Evolutionary conservation across 345 rosid species (phyloP).

Genomic region (Gossypium anomalum): DNA sequence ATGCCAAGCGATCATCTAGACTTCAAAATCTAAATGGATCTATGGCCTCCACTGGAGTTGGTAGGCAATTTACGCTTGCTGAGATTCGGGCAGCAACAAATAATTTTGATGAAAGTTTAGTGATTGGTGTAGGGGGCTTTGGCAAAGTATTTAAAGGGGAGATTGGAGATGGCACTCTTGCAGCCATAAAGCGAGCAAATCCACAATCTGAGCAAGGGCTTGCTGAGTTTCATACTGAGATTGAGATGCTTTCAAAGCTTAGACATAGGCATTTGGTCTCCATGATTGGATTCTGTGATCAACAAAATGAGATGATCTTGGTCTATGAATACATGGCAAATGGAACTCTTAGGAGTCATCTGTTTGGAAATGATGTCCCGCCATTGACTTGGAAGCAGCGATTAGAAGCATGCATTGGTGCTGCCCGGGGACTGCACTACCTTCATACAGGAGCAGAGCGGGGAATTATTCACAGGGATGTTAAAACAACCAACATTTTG

Average conservation of each 20-base stretch:
- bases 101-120: slow-evolving; percentile 69
- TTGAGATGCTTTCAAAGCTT: slow-evolving; percentile 81
- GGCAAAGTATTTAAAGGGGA: slow-evolving; percentile 87
- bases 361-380: slow-evolving; percentile 65
- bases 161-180: slow-evolving; percentile 64
- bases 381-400: slow-evolving; percentile 83
- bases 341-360: slow-evolving; percentile 80
- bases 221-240: slow-evolving; percentile 81
- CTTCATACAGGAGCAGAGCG: slow-evolving; percentile 87
- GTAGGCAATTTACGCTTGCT: slow-evolving; percentile 58
- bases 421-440: slow-evolving; percentile 87
- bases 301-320: slow-evolving; percentile 84
- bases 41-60: slow-evolving; percentile 38
- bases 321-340: slow-evolving; percentile 93
- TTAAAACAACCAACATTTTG: slow-evolving; percentile 81
- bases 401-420: slow-evolving; percentile 73
- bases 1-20: slow-evolving; percentile 51
- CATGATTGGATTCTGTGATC: slow-evolving; percentile 85
- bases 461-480: slow-evolving; percentile 87
- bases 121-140: slow-evolving; percentile 84
- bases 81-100: slow-evolving; percentile 77
- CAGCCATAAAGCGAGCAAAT: slow-evolving; percentile 81
- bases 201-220: slow-evolving; percentile 94
- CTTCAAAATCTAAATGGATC: slow-evolving; percentile 32
- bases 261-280: slow-evolving; percentile 90